Base-by-base conservation (phyloP, 305 asterid species). In the Stenogyne calaminthoides region DNA sequence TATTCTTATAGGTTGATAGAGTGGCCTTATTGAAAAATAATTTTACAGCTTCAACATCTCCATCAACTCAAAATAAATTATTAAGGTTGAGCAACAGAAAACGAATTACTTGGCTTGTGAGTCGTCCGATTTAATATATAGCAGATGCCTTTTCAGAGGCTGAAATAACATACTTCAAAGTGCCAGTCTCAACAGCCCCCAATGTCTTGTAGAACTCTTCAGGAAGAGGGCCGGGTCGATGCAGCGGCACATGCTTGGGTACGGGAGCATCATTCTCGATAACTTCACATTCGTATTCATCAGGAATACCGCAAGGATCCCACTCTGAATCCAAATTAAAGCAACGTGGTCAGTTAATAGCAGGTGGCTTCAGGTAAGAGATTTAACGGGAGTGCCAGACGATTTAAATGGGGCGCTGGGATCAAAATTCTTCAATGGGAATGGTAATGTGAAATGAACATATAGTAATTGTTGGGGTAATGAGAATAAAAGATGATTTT, bases 171-270 rank as follows among this genome's bases (percentile, higher is more conserved):
- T 78, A 80, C 77, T 87, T 84, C 74, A 86, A 69, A 14, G 91
- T 84, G 77, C 82, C 86, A 44, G 93, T 74, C 18, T 80, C 64
- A 69, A 93, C 84, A 66, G 85, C 84, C 73, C 85, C 83, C 74
- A 91, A 62, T 2, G 98, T 89, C 86, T 81, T 84, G 69, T 88
- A 89, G 73, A 93, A 93, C 73, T 93, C 98, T 75, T 84, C 93
- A 0, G 98, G 97, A 39, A 93, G 96, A 47, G 98, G 98, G 39
- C 96, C 95, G 14, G 98, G 97, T 77, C 93, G 96, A 76, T 93
- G 98, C 80, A 91, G 74, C 32, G 98, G 98, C n/a, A 92, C 16
- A 68, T 92, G 97, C 77, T 91, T 86, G 6, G 98, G 97, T 7
- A 91, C 93, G 32, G 98, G 98, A 20, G 97, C 96, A 82, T 91